These are phyloP conservation scores for Phlyctochytrium arcticum DNA, from an alignment of 192 early-diverging fungal genomes.

Conservation along the genomic window DNA sequence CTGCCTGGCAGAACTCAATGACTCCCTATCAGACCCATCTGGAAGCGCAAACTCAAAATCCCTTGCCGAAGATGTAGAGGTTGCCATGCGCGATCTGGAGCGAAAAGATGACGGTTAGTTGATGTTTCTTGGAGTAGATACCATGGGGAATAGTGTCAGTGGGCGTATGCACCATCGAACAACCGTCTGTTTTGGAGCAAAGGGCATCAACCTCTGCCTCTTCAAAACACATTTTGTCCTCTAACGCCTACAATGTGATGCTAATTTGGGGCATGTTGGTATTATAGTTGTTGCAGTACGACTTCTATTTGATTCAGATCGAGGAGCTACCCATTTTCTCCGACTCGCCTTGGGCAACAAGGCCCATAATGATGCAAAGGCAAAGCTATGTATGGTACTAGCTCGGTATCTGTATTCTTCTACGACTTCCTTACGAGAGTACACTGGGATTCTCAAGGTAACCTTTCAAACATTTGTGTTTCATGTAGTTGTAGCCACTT, in stretches of 20 bases:
- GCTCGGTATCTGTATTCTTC: conserved; percentile 8
- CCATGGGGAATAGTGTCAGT: too few species aligned
- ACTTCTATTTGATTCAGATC: conserved; percentile 32
- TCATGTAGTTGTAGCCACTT: neutral
- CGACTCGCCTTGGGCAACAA: conserved; percentile 5
- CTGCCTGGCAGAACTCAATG: neutral
- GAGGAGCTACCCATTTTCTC: conserved; percentile 25
- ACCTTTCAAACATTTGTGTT: neutral
- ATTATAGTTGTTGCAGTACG: too few species aligned
- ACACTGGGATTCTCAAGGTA: conserved; percentile 31
- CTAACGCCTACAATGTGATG: too few species aligned
- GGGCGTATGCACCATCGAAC: too few species aligned
- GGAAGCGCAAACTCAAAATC: neutral
- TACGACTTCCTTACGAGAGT: neutral
- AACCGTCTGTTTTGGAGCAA: too few species aligned
- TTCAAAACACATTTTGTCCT: too few species aligned
- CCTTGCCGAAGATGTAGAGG: neutral
- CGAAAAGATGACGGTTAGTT: neutral
- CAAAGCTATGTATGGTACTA: conserved; percentile 11
- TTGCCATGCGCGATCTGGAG: neutral
- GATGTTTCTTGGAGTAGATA: too few species aligned
- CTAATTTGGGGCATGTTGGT: too few species aligned
- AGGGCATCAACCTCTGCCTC: too few species aligned
- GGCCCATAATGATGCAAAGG: conserved; percentile 27
- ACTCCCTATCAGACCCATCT: neutral